Evolutionary conservation across 805 yeast genomes (phyloP), one percentile per base, ranked within the genome.

Genomic region (Spathaspora sp.): DNA sequence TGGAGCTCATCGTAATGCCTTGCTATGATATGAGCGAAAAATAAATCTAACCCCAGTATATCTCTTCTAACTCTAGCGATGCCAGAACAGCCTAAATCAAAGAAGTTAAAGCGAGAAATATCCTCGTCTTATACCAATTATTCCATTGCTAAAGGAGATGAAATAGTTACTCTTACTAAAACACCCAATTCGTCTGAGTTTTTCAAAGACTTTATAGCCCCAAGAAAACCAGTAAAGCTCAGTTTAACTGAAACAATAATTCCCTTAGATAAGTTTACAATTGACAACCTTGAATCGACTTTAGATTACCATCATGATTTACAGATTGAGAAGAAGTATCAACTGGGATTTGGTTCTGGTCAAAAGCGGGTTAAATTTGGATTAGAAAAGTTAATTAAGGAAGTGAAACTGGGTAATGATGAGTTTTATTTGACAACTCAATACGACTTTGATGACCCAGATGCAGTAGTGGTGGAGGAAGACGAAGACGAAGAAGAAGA

Each of bases 371-470:
- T 75, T 14, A 73, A 74, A 50, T 75, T 85, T 81, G 63, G 68
- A 2, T 72, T 86, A 53, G 60, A 60, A 0, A 81, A 82, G 17
- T 74, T 87, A 46, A 63, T 84, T 49, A 60, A 65, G 0, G 70
- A 66, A 53, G 57, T 84, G 26, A 50, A 62, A 28, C 44, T 58
- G 2, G 83, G 80, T 0, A 32, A 50, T 29, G 75, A 66, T 28
- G 65, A 72, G 0, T 73, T 78, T 51, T 86, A 87, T 56, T 68
- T 86, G 62, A 87, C 92, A 0, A 87, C 92, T 0, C 92, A 87
- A 57, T 87, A 87, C 59, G 84, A 78, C 47, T 78, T 78, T 52
- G 65, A 63, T 40, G 57, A 55, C n/a, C 61, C 57, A 0, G 58
- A 55, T n/a, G 52, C 48, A 3, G 57, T 52, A 23, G 49, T 38